These are phyloP conservation scores for Chaetomiaceae sp. DNA, from an alignment of 2,329 filamentous ascomycete species.

Conservation along the genomic window DNA sequence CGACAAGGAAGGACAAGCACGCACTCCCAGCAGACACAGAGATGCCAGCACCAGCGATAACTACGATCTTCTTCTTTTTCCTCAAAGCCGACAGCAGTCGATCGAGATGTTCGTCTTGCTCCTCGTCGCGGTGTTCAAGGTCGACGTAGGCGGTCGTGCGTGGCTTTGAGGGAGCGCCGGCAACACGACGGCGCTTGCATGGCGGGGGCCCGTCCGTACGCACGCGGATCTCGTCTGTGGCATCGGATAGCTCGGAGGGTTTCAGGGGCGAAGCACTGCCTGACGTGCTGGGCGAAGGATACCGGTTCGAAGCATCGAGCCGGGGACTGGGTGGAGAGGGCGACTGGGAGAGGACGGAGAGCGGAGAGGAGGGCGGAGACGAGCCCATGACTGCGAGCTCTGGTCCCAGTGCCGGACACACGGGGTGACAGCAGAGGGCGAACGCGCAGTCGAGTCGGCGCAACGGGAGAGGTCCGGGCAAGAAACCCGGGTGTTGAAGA, in stretches of 20 bases:
- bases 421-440: not conserved
- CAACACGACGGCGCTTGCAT: conserved; percentile 67
- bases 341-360: conserved; percentile 48
- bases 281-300: conserved; percentile 50
- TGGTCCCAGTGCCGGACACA: not conserved
- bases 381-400: conserved; percentile 19
- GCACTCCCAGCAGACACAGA: conserved; percentile 89
- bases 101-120: conserved; percentile 57
- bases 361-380: conserved; percentile 42
- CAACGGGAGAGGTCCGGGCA: not conserved
- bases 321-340: conserved; percentile 45
- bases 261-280: conserved; percentile 48
- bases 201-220: conserved; percentile 58
- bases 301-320: conserved; percentile 38
- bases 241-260: conserved; percentile 33
- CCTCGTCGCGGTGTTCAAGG: conserved; percentile 47
- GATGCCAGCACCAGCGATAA: conserved; percentile 93
- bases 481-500: too few species aligned
- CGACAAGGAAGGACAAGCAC: too few species aligned
- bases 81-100: conserved; percentile 68
- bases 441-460: not conserved
- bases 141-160: conserved; percentile 80
- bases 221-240: conserved; percentile 32
- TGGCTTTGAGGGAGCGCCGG: conserved; percentile 47
- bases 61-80: conserved; percentile 92